phyloP scores from a whole-genome alignment of 2,329 filamentous ascomycete species.

The Bipolaris victoriae region DNA sequence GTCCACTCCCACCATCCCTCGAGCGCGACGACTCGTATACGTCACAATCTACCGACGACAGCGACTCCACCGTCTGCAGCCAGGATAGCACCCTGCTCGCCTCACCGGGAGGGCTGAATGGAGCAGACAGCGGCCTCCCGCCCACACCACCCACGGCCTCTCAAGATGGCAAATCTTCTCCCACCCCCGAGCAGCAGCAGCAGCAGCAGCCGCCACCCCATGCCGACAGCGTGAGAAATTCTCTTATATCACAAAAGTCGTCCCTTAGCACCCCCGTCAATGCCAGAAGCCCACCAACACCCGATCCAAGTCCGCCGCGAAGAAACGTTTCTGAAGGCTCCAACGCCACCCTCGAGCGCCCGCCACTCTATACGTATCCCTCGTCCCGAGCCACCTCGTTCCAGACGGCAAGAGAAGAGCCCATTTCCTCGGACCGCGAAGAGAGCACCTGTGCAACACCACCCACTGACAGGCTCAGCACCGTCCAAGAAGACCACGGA shows the following conservation, averaged over 20 bases:
- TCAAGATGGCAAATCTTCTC: slow-evolving; percentile 36
- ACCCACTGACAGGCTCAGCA: slow-evolving; percentile 33
- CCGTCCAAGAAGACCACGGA: slow-evolving; percentile 40
- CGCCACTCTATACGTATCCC: slow-evolving; percentile 42
- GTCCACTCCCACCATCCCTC: slow-evolving; percentile 33
- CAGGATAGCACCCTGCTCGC: slow-evolving; percentile 37
- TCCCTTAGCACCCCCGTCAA: slow-evolving; percentile 51
- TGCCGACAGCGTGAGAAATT: slow-evolving; percentile 49
- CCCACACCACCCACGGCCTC: slow-evolving; percentile 54
- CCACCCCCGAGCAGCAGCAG: slow-evolving; percentile 28
- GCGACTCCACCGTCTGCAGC: slow-evolving; percentile 31
- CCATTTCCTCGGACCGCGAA: slow-evolving; percentile 42
- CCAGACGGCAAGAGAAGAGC: slow-evolving; percentile 54
- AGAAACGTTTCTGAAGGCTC: slow-evolving; percentile 33
- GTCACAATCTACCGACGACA: slow-evolving; percentile 42
- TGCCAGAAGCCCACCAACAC: slow-evolving; percentile 49
- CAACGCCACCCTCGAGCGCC: slow-evolving; percentile 31
- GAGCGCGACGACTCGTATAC: slow-evolving; percentile 21
- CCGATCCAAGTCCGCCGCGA: slow-evolving; percentile 47
- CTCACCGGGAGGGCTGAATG: slow-evolving; percentile 33
- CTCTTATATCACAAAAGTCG: slow-evolving; percentile 49
- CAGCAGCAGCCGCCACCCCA: slow-evolving; percentile 29
- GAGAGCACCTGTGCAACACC: slow-evolving; percentile 41
- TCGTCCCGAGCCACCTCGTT: slow-evolving; percentile 56
- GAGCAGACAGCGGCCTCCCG: slow-evolving; percentile 49